Conservation (phyloP, 768 basidiomycete genomes). For the Pholiota microspora region DNA sequence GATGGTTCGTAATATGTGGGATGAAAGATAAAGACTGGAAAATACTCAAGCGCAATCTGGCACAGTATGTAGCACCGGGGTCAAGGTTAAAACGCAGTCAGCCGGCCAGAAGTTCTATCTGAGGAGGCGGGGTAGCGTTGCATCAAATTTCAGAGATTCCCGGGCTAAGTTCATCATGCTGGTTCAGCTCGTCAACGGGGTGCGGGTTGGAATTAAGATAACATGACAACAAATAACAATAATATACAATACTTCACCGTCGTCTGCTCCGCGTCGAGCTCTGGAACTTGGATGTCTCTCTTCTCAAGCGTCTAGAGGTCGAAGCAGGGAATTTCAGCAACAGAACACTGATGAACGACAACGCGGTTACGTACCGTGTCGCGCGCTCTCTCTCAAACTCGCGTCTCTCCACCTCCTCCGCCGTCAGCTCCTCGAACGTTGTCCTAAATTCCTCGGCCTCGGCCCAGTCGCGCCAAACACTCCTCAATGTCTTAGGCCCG, state of each 20-base stretch:
- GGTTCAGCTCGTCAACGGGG: not conserved
- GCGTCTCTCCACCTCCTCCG: slow-evolving; percentile 89
- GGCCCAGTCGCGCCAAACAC: slow-evolving; percentile 95
- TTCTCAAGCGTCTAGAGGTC: slow-evolving; percentile 30
- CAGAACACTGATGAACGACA: not conserved
- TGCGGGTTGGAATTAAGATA: not conserved
- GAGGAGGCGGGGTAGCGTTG: not conserved
- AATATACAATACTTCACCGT: slow-evolving; percentile 26
- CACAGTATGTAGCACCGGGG: not conserved
- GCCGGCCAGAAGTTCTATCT: not conserved
- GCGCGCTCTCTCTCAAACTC: slow-evolving; percentile 88
- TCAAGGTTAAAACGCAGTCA: not conserved
- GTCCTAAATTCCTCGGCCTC: slow-evolving; percentile 92
- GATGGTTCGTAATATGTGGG: not conserved
- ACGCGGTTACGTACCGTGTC: slow-evolving; percentile 48
- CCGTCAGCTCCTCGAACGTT: slow-evolving; percentile 78
- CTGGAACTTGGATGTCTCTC: slow-evolving; percentile 43
- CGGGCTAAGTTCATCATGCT: too few relatives aligned
- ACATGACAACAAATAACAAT: slow-evolving; percentile 2
- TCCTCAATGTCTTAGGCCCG: slow-evolving; percentile 78
- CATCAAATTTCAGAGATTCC: too few relatives aligned
- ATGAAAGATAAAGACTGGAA: not conserved
- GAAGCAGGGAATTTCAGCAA: not conserved
- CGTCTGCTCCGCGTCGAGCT: slow-evolving; percentile 37
- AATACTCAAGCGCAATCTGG: not conserved